Conservation (phyloP, 2,329 filamentous ascomycete species). For the Pseudocercospora macadamiae region DNA sequence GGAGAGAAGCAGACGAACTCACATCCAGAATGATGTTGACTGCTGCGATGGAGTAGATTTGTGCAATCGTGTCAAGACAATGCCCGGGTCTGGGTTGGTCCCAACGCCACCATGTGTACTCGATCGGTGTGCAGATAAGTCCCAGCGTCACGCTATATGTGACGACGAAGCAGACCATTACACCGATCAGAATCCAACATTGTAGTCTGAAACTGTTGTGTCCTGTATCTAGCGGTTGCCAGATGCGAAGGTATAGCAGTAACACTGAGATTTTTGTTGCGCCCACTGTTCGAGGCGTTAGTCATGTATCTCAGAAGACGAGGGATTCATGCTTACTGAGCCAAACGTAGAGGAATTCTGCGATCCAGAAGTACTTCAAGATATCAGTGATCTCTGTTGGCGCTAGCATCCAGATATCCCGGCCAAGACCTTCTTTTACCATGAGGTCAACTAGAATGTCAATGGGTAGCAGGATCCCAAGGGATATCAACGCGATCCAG, state of each 20-base stretch:
- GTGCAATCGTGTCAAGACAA: not conserved
- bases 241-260: slow-evolving; percentile 11
- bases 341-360: slow-evolving; percentile 6
- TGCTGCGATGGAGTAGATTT: too few relatives aligned
- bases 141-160: not conserved
- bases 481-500: not conserved
- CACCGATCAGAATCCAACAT: not conserved
- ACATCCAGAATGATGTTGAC: slow-evolving; percentile 8
- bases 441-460: slow-evolving; percentile 2
- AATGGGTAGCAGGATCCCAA: slow-evolving; percentile 2
- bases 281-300: too few relatives aligned
- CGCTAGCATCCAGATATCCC: slow-evolving; percentile 9
- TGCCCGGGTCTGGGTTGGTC: not conserved
- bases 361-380: slow-evolving; percentile 4
- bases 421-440: slow-evolving; percentile 2
- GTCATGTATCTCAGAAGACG: too few relatives aligned
- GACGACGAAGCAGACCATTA: slow-evolving; percentile 2
- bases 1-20: too few relatives aligned
- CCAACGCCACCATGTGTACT: slow-evolving; percentile 5
- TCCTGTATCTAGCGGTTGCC: not conserved
- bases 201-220: not conserved
- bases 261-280: slow-evolving; percentile 9
- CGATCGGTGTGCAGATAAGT: not conserved
- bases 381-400: slow-evolving; percentile 1
- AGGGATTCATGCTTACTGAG: too few relatives aligned